These are phyloP conservation scores for Azolla pinnata DNA, from an alignment of 75 land plant species.

Conservation along the genomic window DNA sequence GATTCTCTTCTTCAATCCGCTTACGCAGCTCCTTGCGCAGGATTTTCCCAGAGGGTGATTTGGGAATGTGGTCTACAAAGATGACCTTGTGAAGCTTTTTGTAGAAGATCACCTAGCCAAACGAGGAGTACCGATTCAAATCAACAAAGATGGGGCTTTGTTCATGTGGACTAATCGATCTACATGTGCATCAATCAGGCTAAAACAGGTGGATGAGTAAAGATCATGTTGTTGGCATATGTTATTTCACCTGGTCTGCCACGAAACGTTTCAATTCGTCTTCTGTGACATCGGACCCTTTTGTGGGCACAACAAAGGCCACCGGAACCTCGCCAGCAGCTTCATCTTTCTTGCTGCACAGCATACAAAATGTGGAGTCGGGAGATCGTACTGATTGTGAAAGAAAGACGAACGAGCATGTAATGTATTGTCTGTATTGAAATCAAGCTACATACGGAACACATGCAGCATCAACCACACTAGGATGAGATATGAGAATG, in stretches of 20 bases:
- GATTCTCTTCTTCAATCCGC: background rate
- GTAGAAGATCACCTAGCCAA: conserved; percentile 65
- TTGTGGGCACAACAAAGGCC: conserved; percentile 45
- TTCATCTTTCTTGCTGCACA: conserved; percentile 37
- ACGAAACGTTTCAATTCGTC: conserved; percentile 51
- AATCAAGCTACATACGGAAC: conserved; percentile 58
- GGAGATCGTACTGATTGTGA: background rate
- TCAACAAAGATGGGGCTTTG: too few species aligned
- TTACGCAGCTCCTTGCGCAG: conserved; percentile 27
- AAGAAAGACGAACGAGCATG: background rate
- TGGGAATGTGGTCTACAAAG: conserved; percentile 58
- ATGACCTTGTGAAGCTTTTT: conserved; percentile 48
- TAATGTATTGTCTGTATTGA: conserved; percentile 18
- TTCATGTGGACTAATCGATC: too few species aligned
- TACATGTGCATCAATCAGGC: too few species aligned
- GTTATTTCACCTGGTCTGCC: conserved; percentile 65
- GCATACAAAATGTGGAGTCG: background rate
- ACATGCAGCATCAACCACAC: conserved; percentile 85
- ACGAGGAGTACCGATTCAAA: too few species aligned
- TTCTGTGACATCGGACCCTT: conserved; percentile 34
- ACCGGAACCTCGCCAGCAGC: conserved; percentile 66
- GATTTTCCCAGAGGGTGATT: conserved; percentile 61
- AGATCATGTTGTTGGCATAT: too few species aligned
- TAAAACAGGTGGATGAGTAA: too few species aligned
- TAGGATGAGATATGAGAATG: conserved; percentile 43